Base-by-base conservation (phyloP, 495 filamentous ascomycete genomes). In the Neurospora sp. region DNA sequence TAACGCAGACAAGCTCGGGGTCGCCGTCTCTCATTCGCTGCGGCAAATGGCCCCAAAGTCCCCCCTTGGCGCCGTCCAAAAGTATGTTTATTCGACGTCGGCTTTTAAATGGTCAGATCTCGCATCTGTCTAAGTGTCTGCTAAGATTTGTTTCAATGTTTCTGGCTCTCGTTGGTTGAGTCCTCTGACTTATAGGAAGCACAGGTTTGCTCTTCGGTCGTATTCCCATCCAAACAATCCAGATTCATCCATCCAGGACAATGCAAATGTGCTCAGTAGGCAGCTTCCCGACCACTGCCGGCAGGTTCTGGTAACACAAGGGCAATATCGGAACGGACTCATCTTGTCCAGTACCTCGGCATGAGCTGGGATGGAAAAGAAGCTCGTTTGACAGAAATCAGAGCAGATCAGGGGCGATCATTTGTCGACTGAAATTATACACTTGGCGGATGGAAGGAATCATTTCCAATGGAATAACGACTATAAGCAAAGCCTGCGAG, bases 1-100 rank as follows among this genome's bases (percentile, higher is more conserved):
- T 70, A 72, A 70, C 38, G 41, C 44, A 38, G 73, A 72, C 44
- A 74, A 74, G 69, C 72, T 73, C 54, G 54, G 27, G 54, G 54
- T 31, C 27, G 0, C 27, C 62, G 23, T 3, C 14, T n/a, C 41
- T 14, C n/a, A 69, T 72, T 39, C 59, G 39, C 38, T 70, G 71
- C 38, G 12, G 71, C 66, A 39, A 39, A 14, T 37, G 38, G 38
- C 59, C 59, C 37, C 31, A 46, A 69, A 74, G 71, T 12, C 71
- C 54, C 23, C 54, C 54, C 5, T 72, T 74, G 73, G 46, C 70
- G 46, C 70, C 38, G 59, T 31, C 39, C 70, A n/a, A 35, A 39
- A 38, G 5, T 46, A 39, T 39, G 62, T 38, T 70, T 16, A 18
- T 18, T 69, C 38, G 1, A 62, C 20, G n/a, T 42, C 72, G 54